A percentile compares a stretch with the other conserved stretches of the same genome.
Conservation (phyloP, 2,329 filamentous ascomycete genomes). For the Fusarium sp. region DNA sequence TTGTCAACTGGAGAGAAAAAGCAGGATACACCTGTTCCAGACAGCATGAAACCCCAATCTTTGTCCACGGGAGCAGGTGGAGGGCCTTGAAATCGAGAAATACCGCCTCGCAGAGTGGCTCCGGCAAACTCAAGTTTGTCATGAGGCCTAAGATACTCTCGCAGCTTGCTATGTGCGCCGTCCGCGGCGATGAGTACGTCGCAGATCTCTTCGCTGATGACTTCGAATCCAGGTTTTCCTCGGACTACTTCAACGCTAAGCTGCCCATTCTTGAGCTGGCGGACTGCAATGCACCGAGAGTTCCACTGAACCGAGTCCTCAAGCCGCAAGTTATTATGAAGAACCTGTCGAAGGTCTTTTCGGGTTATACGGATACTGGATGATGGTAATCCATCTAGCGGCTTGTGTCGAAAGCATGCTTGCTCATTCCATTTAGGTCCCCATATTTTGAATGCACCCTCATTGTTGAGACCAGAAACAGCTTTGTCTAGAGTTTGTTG, state of each 20-base stretch:
- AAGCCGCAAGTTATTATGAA: slow-evolving; percentile 49
- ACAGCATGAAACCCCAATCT: slow-evolving; percentile 59
- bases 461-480: slow-evolving; percentile 50
- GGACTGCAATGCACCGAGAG: slow-evolving; percentile 45
- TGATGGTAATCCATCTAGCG: slow-evolving; percentile 53
- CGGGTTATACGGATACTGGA: slow-evolving; percentile 56
- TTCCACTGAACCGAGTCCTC: slow-evolving; percentile 47
- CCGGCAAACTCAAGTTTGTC: slow-evolving; percentile 58
- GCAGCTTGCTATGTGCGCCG: slow-evolving; percentile 59
- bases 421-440: slow-evolving; percentile 54
- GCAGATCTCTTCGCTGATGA: slow-evolving; percentile 46
- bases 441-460: slow-evolving; percentile 59
- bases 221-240: slow-evolving; percentile 1
- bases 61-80: slow-evolving; percentile 52
- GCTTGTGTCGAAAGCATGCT: slow-evolving; percentile 51
- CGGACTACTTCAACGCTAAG: slow-evolving; percentile 42
- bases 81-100: slow-evolving; percentile 53
- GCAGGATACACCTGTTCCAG: slow-evolving; percentile 56
- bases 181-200: slow-evolving; percentile 62
- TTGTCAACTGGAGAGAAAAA: slow-evolving; percentile 62
- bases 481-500: slow-evolving; percentile 51
- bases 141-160: slow-evolving; percentile 55
- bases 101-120: slow-evolving; percentile 56
- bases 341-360: slow-evolving; percentile 53
- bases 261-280: slow-evolving; percentile 40